Evolutionary conservation across 495 filamentous ascomycete species (phyloP).

Genomic region (Mycothermus thermophilus): DNA sequence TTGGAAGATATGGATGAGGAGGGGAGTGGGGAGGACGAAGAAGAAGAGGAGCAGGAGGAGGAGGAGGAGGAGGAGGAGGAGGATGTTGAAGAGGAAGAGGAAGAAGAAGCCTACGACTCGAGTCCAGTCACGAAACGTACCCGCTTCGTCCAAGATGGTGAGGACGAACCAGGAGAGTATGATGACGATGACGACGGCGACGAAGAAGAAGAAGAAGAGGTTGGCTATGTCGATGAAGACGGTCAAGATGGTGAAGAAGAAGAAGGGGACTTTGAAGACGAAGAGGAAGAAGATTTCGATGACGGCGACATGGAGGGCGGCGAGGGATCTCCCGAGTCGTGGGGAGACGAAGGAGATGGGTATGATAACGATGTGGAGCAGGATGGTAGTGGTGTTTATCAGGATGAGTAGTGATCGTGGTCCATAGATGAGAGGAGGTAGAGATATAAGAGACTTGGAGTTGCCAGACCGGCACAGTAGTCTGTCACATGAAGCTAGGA

Average conservation of each 20-base stretch:
- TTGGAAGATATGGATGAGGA: constrained; percentile 13
- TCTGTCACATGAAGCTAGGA: too few relatives aligned
- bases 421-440: background rate
- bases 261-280: constrained; percentile 6
- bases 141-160: constrained; percentile 2
- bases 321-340: background rate
- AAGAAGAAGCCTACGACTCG: too few relatives aligned
- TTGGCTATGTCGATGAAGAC: background rate
- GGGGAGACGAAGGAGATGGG: constrained; percentile 2
- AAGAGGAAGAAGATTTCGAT: constrained; percentile 6
- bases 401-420: background rate
- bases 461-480: too few relatives aligned
- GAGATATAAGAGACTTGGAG: background rate
- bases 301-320: constrained; percentile 8
- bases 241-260: constrained; percentile 3
- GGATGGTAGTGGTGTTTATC: constrained; percentile 3
- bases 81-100: constrained; percentile 5
- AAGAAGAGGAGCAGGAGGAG: constrained; percentile 1
- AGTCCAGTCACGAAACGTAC: too few relatives aligned
- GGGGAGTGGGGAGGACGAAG: constrained; percentile 4
- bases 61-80: constrained; percentile 9
- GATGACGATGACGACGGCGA: constrained; percentile 12
- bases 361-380: background rate
- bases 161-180: constrained; percentile 1
- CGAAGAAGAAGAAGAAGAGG: constrained; percentile 7